A percentile compares a stretch with the other conserved stretches of the same genome.
Evolutionary conservation across 805 yeast genomes (phyloP).

Genomic region (Monosporozyma aquatica): DNA sequence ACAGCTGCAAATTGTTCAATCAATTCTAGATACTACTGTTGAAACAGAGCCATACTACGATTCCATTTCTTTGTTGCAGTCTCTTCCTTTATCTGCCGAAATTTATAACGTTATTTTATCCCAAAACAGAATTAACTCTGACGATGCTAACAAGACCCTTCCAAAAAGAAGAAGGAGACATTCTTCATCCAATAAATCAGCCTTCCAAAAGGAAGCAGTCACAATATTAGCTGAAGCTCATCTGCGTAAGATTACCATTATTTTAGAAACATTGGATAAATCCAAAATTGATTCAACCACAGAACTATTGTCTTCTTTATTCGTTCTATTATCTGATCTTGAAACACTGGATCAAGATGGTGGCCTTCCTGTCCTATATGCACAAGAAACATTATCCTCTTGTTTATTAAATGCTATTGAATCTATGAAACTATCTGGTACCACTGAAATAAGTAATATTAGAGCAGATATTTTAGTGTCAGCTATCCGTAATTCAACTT

Average conservation of each 20-base stretch:
- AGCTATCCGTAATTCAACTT: constrained; percentile 76
- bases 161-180: constrained; percentile 74
- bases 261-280: constrained; percentile 71
- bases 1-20: constrained; percentile 49
- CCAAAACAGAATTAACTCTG: constrained; percentile 47
- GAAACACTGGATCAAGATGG: constrained; percentile 87
- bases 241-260: constrained; percentile 63
- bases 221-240: constrained; percentile 70
- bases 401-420: constrained; percentile 69
- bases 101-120: constrained; percentile 52
- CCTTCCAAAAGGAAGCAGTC: constrained; percentile 59
- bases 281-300: constrained; percentile 30
- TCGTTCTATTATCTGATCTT: constrained; percentile 59
- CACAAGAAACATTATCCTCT: constrained; percentile 83
- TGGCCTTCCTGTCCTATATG: constrained; percentile 79
- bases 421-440: constrained; percentile 36
- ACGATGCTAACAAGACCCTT: constrained; percentile 32
- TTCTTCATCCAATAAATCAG: constrained; percentile 67
- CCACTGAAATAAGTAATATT: constrained; percentile 52
- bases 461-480: constrained; percentile 88
- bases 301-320: constrained; percentile 41
- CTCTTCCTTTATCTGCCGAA: constrained; percentile 45
- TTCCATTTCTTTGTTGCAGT: constrained; percentile 44
- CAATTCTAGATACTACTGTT: constrained; percentile 48
- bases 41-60: constrained; percentile 40